These are phyloP conservation scores for Sugiyamaella americana DNA, from an alignment of 805 yeast species.

Conservation along the genomic window DNA sequence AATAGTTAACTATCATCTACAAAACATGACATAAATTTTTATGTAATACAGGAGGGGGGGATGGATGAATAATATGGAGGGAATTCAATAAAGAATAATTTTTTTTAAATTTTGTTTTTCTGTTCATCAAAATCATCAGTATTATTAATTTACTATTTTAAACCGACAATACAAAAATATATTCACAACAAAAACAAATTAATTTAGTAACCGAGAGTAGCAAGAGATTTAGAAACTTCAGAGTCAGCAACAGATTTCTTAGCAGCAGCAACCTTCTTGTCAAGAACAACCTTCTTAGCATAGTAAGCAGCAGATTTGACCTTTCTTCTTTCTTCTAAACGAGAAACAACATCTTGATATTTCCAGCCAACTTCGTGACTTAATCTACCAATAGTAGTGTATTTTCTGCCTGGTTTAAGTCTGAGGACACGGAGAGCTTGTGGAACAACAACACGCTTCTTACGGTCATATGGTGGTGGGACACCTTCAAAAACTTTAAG, in stretches of 20 bases:
- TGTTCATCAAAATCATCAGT: not conserved
- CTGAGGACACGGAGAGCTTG: constrained; percentile 98
- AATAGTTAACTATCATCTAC: not conserved
- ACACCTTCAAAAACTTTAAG: constrained; percentile 99
- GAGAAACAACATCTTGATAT: constrained; percentile 96
- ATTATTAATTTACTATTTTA: not conserved
- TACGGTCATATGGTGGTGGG: constrained; percentile 99
- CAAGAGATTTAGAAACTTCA: constrained; percentile 88
- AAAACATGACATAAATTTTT: not conserved
- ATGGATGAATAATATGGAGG: too few relatives aligned
- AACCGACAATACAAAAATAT: constrained; percentile 1
- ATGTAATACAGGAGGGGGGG: constrained; percentile 5
- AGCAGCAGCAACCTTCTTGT: constrained; percentile 87
- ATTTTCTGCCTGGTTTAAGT: constrained; percentile 99
- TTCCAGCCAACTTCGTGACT: constrained; percentile 98
- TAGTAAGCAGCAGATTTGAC: constrained; percentile 98
- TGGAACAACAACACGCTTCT: constrained; percentile 99
- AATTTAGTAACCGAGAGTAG: constrained; percentile 93
- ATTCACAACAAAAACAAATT: not conserved
- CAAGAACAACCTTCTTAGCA: constrained; percentile 95
- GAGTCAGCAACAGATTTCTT: constrained; percentile 81
- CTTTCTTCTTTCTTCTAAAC: constrained; percentile 99
- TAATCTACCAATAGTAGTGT: constrained; percentile 96
- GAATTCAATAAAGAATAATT: too few relatives aligned
- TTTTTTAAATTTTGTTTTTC: too few relatives aligned